A percentile compares a stretch with the other conserved stretches of the same genome.
phyloP scores from a whole-genome alignment of 2,329 filamentous ascomycete genomes.

The Ceratocystis variospora region DNA sequence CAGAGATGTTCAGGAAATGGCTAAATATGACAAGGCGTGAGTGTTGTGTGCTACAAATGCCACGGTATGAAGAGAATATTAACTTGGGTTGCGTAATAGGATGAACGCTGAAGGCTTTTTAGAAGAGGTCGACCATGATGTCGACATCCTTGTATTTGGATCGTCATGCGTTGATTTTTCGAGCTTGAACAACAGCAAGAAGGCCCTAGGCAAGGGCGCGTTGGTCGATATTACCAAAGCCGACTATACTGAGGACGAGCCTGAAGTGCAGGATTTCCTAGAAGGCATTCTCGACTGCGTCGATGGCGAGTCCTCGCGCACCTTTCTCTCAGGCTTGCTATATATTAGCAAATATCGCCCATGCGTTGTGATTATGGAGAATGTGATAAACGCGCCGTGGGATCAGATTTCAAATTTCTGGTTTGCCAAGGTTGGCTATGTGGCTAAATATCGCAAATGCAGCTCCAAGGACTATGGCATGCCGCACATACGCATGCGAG shows the following conservation, averaged over 20 bases:
- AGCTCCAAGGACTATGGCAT: conserved; percentile 62
- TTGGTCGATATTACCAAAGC: conserved; percentile 35
- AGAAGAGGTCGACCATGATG: conserved; percentile 38
- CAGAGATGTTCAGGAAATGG: conserved; percentile 44
- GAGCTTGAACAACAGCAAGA: conserved; percentile 40
- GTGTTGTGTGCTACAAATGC: conserved; percentile 23
- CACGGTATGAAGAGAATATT: background rate
- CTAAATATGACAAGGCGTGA: conserved; percentile 33
- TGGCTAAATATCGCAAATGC: conserved; percentile 34
- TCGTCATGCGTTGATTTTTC: conserved; percentile 69
- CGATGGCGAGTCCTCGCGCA: conserved; percentile 50
- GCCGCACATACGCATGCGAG: conserved; percentile 52
- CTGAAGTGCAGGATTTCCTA: conserved; percentile 29
- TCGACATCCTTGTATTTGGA: conserved; percentile 57
- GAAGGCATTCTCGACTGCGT: conserved; percentile 40
- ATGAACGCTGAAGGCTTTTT: conserved; percentile 54
- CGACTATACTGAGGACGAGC: conserved; percentile 5
- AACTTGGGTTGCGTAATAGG: conserved; percentile 25
- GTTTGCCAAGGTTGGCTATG: conserved; percentile 40
- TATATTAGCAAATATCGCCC: conserved; percentile 45
- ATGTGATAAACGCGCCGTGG: conserved; percentile 52
- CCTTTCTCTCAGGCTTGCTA: conserved; percentile 46
- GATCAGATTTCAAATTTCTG: conserved; percentile 30
- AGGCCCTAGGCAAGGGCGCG: conserved; percentile 28
- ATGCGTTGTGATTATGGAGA: conserved; percentile 56